Evolutionary conservation across 2,329 filamentous ascomycete genomes (phyloP).

Genomic region (Fusarium compactum): DNA sequence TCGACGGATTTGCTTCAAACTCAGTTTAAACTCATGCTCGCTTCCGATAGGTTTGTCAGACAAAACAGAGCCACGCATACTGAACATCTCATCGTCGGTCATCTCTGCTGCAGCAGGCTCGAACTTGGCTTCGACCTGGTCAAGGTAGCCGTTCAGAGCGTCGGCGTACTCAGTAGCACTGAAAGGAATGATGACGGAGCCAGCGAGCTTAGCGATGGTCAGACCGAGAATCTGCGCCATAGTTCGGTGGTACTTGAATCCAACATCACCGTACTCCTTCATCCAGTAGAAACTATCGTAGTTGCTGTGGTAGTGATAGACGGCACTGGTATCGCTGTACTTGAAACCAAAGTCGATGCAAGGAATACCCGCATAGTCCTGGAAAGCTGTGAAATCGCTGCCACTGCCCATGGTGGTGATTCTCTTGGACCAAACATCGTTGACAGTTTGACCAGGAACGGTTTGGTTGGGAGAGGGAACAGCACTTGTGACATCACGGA

Average conservation of each 20-base stretch:
- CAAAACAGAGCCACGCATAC: slow-evolving; percentile 45
- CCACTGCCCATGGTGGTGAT: slow-evolving; percentile 78
- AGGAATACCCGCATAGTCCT: slow-evolving; percentile 76
- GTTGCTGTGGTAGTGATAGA: slow-evolving; percentile 91
- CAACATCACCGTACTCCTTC: slow-evolving; percentile 79
- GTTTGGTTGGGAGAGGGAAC: slow-evolving; percentile 83
- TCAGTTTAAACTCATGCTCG: slow-evolving; percentile 54
- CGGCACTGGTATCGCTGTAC: slow-evolving; percentile 58
- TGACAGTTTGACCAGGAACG: slow-evolving; percentile 76
- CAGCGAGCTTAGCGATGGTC: slow-evolving; percentile 70
- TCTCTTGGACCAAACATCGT: slow-evolving; percentile 72
- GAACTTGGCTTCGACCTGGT: slow-evolving; percentile 64
- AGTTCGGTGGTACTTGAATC: slow-evolving; percentile 73
- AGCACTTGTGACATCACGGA: slow-evolving; percentile 73
- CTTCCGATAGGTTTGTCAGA: slow-evolving; percentile 51
- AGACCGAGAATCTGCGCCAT: slow-evolving; percentile 75
- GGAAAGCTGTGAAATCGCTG: slow-evolving; percentile 80
- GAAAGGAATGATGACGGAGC: slow-evolving; percentile 72
- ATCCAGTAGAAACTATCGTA: slow-evolving; percentile 95
- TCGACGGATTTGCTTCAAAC: slow-evolving; percentile 55
- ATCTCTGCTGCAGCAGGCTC: slow-evolving; percentile 43
- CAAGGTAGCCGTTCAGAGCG: slow-evolving; percentile 65
- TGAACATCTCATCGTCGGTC: slow-evolving; percentile 50
- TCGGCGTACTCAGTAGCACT: slow-evolving; percentile 73
- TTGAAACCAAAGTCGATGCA: slow-evolving; percentile 73